phyloP scores from a whole-genome alignment of 2,329 filamentous ascomycete genomes.

The Leptographium lundbergii region DNA sequence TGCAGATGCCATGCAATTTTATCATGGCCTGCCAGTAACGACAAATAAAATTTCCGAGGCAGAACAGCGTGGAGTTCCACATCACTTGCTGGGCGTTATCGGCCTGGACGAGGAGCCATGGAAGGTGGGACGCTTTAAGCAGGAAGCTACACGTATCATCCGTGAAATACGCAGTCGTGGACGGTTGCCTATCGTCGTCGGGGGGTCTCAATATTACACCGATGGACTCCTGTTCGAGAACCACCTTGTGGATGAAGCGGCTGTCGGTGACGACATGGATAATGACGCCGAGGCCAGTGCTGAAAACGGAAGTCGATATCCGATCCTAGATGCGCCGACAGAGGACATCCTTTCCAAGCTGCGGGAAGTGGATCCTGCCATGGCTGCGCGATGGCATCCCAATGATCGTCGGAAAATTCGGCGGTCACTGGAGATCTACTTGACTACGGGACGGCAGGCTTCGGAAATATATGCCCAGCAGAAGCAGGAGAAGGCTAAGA shows the following conservation, averaged over 20 bases:
- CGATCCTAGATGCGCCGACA: slow-evolving; percentile 60
- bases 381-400: slow-evolving; percentile 89
- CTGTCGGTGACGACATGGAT: neutral
- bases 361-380: slow-evolving; percentile 69
- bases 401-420: slow-evolving; percentile 84
- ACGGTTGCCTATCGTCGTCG: slow-evolving; percentile 78
- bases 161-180: slow-evolving; percentile 66
- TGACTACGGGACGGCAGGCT: slow-evolving; percentile 67
- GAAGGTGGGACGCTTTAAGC: slow-evolving; percentile 68
- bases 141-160: slow-evolving; percentile 56
- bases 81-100: slow-evolving; percentile 78
- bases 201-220: slow-evolving; percentile 91
- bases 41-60: slow-evolving; percentile 78
- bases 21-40: slow-evolving; percentile 79
- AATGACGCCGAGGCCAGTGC: neutral
- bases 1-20: slow-evolving; percentile 96
- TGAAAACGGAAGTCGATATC: slow-evolving; percentile 32
- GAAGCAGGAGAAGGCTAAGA: slow-evolving; percentile 16
- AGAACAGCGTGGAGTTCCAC: slow-evolving; percentile 69
- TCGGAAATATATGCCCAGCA: slow-evolving; percentile 84
- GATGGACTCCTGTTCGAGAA: slow-evolving; percentile 78
- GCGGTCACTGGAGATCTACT: slow-evolving; percentile 79
- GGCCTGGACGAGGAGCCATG: slow-evolving; percentile 66
- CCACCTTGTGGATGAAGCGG: slow-evolving; percentile 37
- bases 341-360: slow-evolving; percentile 62